These are phyloP conservation scores for Cladosporium phlei DNA, from an alignment of 2,329 filamentous ascomycete genomes.

Conservation along the genomic window DNA sequence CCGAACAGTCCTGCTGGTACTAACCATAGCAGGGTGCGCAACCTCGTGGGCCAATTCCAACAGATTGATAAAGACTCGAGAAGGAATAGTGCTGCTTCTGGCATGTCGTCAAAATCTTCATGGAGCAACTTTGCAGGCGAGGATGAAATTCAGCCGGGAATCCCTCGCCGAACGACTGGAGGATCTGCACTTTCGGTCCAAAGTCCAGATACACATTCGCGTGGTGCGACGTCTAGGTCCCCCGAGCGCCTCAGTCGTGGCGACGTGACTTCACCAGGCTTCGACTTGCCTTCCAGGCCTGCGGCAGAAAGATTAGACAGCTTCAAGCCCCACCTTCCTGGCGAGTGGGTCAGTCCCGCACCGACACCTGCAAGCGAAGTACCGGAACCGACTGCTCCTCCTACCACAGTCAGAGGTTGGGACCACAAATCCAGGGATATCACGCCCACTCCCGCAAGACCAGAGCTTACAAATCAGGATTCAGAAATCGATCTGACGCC, in stretches of 20 bases:
- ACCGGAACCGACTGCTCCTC: slow-evolving; percentile 18
- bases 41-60: slow-evolving; percentile 48
- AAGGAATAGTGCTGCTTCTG: slow-evolving; percentile 38
- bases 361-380: slow-evolving; percentile 38
- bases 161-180: slow-evolving; percentile 18
- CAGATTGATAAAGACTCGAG: slow-evolving; percentile 41
- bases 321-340: slow-evolving; percentile 50
- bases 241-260: background rate
- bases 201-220: background rate
- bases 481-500: slow-evolving; percentile 31
- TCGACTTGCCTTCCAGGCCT: slow-evolving; percentile 4
- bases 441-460: slow-evolving; percentile 5
- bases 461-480: slow-evolving; percentile 3
- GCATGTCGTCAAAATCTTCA: slow-evolving; percentile 39
- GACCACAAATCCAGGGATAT: background rate
- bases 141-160: slow-evolving; percentile 34
- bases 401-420: background rate
- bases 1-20: slow-evolving; percentile 28
- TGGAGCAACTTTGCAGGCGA: slow-evolving; percentile 34
- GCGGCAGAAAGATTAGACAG: slow-evolving; percentile 25
- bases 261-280: background rate
- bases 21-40: slow-evolving; percentile 46
- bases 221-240: background rate
- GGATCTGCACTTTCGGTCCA: slow-evolving; percentile 1
- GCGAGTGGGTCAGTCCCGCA: slow-evolving; percentile 50